These are phyloP conservation scores for Citrus medica DNA, from an alignment of 345 rosid genomes.

Conservation along the genomic window DNA sequence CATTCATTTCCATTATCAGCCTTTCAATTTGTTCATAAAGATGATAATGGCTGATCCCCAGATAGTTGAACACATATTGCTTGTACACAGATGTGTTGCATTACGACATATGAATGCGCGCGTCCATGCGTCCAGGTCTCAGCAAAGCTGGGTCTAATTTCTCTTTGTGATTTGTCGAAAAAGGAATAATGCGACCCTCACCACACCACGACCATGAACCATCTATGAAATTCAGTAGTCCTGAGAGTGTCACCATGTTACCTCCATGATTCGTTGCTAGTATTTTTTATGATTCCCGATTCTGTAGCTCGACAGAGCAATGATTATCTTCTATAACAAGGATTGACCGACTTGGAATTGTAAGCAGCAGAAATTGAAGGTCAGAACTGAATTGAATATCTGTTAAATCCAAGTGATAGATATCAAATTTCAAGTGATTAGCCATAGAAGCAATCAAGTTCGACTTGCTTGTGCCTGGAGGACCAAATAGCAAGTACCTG, in stretches of 20 bases:
- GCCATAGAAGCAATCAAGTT: slow-evolving; percentile 8
- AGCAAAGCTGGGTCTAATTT: slow-evolving; percentile 29
- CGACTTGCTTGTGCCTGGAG: not conserved
- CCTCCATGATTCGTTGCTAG: too few species aligned
- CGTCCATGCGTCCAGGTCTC: slow-evolving; percentile 31
- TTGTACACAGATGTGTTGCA: not conserved
- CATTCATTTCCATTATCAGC: not conserved
- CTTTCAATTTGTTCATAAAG: slow-evolving; percentile 13
- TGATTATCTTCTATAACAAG: slow-evolving; percentile 32
- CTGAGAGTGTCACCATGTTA: not conserved
- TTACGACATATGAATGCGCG: slow-evolving; percentile 10
- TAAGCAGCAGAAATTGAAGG: slow-evolving; percentile 15
- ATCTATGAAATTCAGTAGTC: slow-evolving; percentile 11
- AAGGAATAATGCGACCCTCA: slow-evolving; percentile 22
- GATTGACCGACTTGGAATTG: slow-evolving; percentile 19
- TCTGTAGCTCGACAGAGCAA: slow-evolving; percentile 18
- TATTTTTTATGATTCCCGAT: slow-evolving; percentile 10
- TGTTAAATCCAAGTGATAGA: slow-evolving; percentile 27
- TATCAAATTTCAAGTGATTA: slow-evolving; percentile 26
- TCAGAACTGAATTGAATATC: not conserved
- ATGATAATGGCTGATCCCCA: not conserved
- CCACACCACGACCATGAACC: slow-evolving; percentile 21
- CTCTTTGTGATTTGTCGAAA: slow-evolving; percentile 27
- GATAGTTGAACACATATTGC: not conserved
- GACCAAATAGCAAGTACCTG: not conserved